A percentile compares a stretch with the other conserved stretches of the same genome.
Conservation (phyloP, 2,329 filamentous ascomycete species). For the Verticillium nonalfalfae region DNA sequence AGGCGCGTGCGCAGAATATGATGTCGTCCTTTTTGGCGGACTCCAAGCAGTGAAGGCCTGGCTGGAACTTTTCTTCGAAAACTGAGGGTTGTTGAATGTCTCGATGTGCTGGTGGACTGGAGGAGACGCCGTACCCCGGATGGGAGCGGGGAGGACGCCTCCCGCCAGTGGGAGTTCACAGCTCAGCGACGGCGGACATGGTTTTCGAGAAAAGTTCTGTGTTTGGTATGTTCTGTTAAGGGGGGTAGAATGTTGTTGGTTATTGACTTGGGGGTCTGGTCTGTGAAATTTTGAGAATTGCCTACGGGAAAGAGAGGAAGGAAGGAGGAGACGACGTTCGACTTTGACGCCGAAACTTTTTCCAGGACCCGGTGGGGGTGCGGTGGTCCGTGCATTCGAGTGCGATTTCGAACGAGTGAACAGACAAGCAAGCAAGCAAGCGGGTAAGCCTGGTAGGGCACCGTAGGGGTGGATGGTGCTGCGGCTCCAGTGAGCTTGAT, state of each 20-base stretch:
- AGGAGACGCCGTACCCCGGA: conserved; percentile 43
- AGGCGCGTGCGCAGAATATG: background rate
- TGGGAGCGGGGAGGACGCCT: conserved; percentile 33
- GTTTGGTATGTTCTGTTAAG: conserved; percentile 26
- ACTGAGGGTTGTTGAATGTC: conserved; percentile 44
- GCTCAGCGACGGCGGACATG: conserved; percentile 78
- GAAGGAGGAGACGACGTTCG: background rate
- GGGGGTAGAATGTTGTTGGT: conserved; percentile 18
- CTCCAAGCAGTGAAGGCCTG: conserved; percentile 44
- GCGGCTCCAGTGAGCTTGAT: background rate
- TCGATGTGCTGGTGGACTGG: conserved; percentile 86
- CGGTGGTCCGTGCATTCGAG: background rate
- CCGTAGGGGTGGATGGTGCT: background rate
- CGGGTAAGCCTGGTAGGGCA: background rate
- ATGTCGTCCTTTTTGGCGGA: background rate
- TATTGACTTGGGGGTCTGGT: conserved; percentile 63
- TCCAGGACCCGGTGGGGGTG: background rate
- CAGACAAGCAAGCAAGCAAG: background rate
- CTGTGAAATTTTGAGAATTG: conserved; percentile 23
- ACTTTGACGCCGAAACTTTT: conserved; percentile 13
- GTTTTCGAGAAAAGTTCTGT: conserved; percentile 64
- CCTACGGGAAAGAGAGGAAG: conserved; percentile 19
- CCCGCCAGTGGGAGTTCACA: conserved; percentile 85
- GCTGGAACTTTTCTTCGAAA: conserved; percentile 60
- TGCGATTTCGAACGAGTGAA: background rate